These are phyloP conservation scores for Cyberlindnera mrakii DNA, from an alignment of 805 yeast genomes.

Conservation along the genomic window DNA sequence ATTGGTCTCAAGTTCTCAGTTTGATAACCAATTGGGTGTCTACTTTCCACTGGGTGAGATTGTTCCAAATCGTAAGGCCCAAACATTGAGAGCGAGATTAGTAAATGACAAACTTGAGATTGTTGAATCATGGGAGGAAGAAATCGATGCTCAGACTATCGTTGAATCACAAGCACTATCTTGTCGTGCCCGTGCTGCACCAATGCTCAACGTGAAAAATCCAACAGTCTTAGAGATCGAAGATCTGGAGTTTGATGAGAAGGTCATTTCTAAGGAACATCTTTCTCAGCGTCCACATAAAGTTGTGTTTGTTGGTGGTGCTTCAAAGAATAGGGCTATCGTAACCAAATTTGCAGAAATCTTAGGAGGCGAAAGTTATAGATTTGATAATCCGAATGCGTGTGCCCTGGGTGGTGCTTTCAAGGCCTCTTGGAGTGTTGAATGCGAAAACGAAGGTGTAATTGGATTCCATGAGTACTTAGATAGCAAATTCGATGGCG, in stretches of 20 bases:
- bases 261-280: conserved; percentile 12
- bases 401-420: conserved; percentile 91
- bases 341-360: conserved; percentile 64
- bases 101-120: conserved; percentile 23
- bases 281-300: conserved; percentile 51
- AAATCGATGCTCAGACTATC: conserved; percentile 67
- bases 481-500: conserved; percentile 27
- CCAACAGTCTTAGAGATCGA: conserved; percentile 1
- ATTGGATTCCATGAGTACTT: conserved; percentile 39
- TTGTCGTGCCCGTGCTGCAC: conserved; percentile 74
- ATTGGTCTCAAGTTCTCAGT: conserved; percentile 33
- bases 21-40: conserved; percentile 54
- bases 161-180: conserved; percentile 85
- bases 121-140: conserved; percentile 40
- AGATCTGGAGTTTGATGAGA: conserved; percentile 29
- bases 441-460: conserved; percentile 9
- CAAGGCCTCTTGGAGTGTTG: conserved; percentile 69
- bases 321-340: conserved; percentile 65
- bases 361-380: conserved; percentile 54
- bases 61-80: conserved; percentile 73
- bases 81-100: conserved; percentile 47
- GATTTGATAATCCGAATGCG: conserved; percentile 77
- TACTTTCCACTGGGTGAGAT: conserved; percentile 90
- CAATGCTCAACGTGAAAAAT: conserved; percentile 47
- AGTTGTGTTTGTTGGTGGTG: conserved; percentile 84